Base-by-base conservation (phyloP, 805 yeast species). In the Pichia membranifaciens region DNA sequence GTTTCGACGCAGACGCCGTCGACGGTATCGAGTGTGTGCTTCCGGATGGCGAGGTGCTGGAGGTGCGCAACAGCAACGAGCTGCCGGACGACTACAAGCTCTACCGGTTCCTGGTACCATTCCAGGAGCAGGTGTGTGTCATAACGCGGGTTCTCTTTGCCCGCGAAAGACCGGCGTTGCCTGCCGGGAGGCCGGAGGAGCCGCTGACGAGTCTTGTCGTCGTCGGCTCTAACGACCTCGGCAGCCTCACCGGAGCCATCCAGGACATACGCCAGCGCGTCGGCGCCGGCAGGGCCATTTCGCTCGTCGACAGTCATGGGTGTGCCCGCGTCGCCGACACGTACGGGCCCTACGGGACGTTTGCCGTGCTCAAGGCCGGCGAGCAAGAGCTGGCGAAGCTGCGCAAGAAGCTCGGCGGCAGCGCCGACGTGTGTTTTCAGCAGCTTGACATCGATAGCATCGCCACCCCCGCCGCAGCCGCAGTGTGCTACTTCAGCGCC, bases 41-140 rank as follows among this genome's bases (percentile, higher is more conserved):
- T 23, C 61, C 66, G 13, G 65, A 60, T 49, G 67, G 67, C 8
- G 48, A 53, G 8, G 43, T 55, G 13, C 5, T 54, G 7, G 41
- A 28, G 0, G 43, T 52, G 13, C 28, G 28, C 1, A 47, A 49
- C 10, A 32, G 38, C 36, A n/a, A 15, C n/a, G 18, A 38, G 9
- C 43, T 38, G 16, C 34, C 38, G 17, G 38, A 42, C 7, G 45
- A 47, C 12, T 37, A 36, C 20, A 36, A 44, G 7, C 5, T 54
- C 16, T 55, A 55, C 23, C 44, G 48, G 25, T n/a, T 54, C 9
- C 38, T 61, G 13, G 34, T 53, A 1, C 23, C 41, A 3, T 40
- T 34, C 13, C 54, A 55, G 16, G 45, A 51, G 15, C 40, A 49
- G 17, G 17, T 58, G 12, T 56, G 57, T 5, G 25, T 59, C 6